phyloP scores from a whole-genome alignment of 1,139 yeast species.

The Nakaseomyces nivariensis region DNA sequence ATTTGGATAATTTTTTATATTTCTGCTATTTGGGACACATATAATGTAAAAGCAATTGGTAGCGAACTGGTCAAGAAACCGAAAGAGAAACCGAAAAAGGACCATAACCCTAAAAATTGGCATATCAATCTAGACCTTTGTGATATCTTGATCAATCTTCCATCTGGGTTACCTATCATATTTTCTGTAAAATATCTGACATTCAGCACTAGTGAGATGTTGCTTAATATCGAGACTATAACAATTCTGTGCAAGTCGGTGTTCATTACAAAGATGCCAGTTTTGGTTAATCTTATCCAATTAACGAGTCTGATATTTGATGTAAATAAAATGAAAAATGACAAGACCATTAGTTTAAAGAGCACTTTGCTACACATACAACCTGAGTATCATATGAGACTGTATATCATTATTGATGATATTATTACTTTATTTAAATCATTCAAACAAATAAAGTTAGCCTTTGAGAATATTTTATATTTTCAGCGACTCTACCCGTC shows the following conservation, averaged over 20 bases:
- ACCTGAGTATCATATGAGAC: constrained; percentile 44
- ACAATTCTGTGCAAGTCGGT: constrained; percentile 13
- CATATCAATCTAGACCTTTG: neutral
- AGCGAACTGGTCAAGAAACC: neutral
- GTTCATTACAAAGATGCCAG: constrained; percentile 15
- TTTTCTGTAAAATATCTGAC: neutral
- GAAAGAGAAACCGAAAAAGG: neutral
- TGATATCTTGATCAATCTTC: neutral
- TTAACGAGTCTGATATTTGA: constrained; percentile 12
- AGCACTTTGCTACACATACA: constrained; percentile 17
- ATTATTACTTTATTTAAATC: constrained; percentile 53
- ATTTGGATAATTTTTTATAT: constrained; percentile 23
- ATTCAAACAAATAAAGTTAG: constrained; percentile 42
- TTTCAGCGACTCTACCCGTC: constrained; percentile 35
- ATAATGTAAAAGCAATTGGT: neutral
- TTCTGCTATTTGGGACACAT: neutral
- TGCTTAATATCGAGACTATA: neutral
- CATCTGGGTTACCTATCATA: neutral
- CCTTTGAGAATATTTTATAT: constrained; percentile 37
- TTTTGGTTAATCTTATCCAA: constrained; percentile 17
- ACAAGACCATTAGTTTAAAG: constrained; percentile 7
- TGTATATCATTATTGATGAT: constrained; percentile 60
- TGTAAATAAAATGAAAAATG: constrained; percentile 2
- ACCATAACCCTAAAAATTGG: neutral
- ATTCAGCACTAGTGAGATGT: neutral